These are phyloP conservation scores for Albizia julibrissin DNA, from an alignment of 306 rosid genomes.

Conservation along the genomic window DNA sequence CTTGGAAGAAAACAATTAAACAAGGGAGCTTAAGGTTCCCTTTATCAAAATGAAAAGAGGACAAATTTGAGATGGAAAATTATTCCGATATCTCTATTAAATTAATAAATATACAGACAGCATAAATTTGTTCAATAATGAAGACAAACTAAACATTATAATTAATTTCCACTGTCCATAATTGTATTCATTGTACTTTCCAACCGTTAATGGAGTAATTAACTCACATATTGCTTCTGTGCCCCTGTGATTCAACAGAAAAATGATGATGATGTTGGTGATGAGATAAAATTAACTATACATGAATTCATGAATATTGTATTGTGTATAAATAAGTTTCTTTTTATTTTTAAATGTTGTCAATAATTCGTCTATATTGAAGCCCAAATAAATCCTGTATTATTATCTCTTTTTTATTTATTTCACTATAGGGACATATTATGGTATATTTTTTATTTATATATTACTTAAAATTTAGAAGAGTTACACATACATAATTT, in stretches of 20 bases:
- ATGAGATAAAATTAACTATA: neutral
- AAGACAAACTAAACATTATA: neutral
- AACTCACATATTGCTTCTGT: neutral
- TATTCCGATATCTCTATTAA: neutral
- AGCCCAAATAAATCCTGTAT: neutral
- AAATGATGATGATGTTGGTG: neutral
- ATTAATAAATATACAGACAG: neutral
- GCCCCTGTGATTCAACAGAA: neutral
- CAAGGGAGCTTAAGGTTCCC: neutral
- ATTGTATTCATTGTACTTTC: neutral
- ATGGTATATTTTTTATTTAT: too few relatives aligned
- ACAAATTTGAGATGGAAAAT: neutral
- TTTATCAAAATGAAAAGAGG: neutral
- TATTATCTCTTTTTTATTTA: too few relatives aligned
- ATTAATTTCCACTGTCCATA: neutral
- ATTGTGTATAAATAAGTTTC: neutral
- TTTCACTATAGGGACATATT: too few relatives aligned
- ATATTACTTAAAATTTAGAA: too few relatives aligned
- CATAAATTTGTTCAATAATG: neutral
- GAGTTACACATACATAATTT: neutral
- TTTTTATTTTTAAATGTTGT: too few relatives aligned
- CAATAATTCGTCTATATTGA: too few relatives aligned
- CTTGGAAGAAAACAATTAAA: too few relatives aligned
- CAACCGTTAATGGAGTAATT: neutral
- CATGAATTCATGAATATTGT: neutral